Base-by-base conservation (phyloP, 176 grass and related monocot genomes). In the Tuctoria greenei region DNA sequence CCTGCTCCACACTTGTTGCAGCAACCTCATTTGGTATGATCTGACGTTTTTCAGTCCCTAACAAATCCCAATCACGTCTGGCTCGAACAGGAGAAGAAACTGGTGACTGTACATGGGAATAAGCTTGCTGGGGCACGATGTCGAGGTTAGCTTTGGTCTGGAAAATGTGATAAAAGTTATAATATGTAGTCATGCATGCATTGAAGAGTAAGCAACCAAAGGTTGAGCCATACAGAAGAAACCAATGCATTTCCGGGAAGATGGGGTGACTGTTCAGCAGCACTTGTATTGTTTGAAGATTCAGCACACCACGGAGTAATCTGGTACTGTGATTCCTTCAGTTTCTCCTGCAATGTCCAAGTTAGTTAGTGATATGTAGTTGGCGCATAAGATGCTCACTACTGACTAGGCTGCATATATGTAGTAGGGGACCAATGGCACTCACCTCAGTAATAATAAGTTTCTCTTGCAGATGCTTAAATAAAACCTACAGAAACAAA, bases 241-340 rank as follows among this genome's bases (percentile, higher is more conserved):
- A 85, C 72, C 68, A 88, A 38, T 31, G 82, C 78, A 84, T 93
- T 81, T 79, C 67, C 81, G 78, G 81, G 73, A 68, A 85, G 85
- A 87, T 83, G 77, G 70, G 88, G 74, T 17, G 91, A 85, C 62
- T 83, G 86, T 52, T 34, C 80, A 74, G 86, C 89, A 82, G 86
- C 78, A 82, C 44, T 77, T 72, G 88, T 66, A 87, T 88, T 91
- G 51, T 97, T 93, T 76, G 91, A 89, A 80, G 79, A 88, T 60
- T 98, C 95, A 14, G 84, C 66, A 72, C 49, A 76, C 84, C 87
- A 89, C 50, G 95, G 91, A 65, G 86, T 79, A 83, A 98, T 86
- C 76, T 98, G 95, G 83, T 98, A 98, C 54, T 98, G 95, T 78
- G 88, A 98, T 67, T 94, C 95, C 82, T 92, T 93, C 71, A 98